These are phyloP conservation scores for Leptodermis oblonga DNA, from an alignment of 257 asterid species.

Conservation along the genomic window DNA sequence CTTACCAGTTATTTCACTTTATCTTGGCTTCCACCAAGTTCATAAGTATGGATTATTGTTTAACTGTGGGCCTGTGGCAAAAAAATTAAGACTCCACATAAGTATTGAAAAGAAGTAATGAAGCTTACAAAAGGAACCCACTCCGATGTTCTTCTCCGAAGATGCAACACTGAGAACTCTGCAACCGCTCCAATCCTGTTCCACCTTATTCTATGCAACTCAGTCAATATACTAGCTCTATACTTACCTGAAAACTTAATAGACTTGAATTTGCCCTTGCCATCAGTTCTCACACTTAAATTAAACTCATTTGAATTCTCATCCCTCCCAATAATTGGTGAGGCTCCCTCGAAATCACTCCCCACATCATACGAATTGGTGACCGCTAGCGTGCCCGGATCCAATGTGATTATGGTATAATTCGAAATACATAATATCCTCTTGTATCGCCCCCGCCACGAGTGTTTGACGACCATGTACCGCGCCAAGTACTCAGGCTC, in stretches of 20 bases:
- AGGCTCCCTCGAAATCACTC: constrained; percentile 82
- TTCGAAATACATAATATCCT: constrained; percentile 76
- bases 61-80: no score
- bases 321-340: constrained; percentile 79
- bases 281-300: constrained; percentile 84
- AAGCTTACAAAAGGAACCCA: constrained; percentile 84
- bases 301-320: constrained; percentile 74
- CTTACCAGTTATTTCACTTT: background rate
- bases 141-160: constrained; percentile 72
- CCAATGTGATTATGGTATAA: constrained; percentile 62
- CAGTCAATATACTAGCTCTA: constrained; percentile 84
- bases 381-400: constrained; percentile 66
- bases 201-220: constrained; percentile 87
- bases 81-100: background rate
- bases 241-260: constrained; percentile 76
- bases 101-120: background rate
- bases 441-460: constrained; percentile 98
- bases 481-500: constrained; percentile 92
- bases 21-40: background rate
- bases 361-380: constrained; percentile 88
- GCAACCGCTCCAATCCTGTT: constrained; percentile 55
- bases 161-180: constrained; percentile 80
- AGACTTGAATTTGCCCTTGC: constrained; percentile 82
- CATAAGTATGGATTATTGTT: no score
- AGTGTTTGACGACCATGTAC: constrained; percentile 79